phyloP scores from a whole-genome alignment of 2,329 filamentous ascomycete genomes.

The Chaetomiaceae sp. region DNA sequence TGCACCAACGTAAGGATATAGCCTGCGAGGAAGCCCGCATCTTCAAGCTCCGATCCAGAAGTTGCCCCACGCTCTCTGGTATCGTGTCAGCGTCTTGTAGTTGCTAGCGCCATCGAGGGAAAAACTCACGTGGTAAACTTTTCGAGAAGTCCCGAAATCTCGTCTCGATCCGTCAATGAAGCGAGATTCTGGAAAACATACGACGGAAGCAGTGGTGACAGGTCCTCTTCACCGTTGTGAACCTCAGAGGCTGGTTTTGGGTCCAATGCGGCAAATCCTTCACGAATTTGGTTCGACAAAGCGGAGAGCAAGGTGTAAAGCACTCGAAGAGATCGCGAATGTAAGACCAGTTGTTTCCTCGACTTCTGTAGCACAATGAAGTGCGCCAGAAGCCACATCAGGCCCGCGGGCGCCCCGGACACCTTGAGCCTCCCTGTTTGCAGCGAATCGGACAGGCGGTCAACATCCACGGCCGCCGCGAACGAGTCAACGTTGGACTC shows the following conservation, averaged over 20 bases:
- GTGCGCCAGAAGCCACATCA: constrained; percentile 61
- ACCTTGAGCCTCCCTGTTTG: constrained; percentile 29
- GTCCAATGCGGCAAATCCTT: constrained; percentile 32
- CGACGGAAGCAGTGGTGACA: constrained; percentile 32
- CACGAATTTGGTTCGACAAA: constrained; percentile 45
- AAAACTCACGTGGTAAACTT: constrained; percentile 35
- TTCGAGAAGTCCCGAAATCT: constrained; percentile 58
- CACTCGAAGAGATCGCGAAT: constrained; percentile 42
- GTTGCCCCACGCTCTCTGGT: constrained; percentile 27
- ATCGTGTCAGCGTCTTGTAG: constrained; percentile 17
- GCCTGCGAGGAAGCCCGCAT: constrained; percentile 70
- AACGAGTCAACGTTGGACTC: constrained; percentile 35
- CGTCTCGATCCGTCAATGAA: constrained; percentile 67
- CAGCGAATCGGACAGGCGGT: constrained; percentile 38
- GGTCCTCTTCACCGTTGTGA: constrained; percentile 7
- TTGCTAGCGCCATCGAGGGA: not conserved
- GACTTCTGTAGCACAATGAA: constrained; percentile 53
- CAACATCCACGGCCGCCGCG: constrained; percentile 33
- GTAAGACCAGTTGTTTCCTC: constrained; percentile 30
- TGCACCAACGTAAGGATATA: constrained; percentile 81
- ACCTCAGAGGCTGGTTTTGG: constrained; percentile 15
- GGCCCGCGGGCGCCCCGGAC: constrained; percentile 33
- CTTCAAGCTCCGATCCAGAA: constrained; percentile 37
- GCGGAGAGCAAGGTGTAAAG: constrained; percentile 49
- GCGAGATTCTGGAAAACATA: constrained; percentile 62